These are phyloP conservation scores for Ganoderma resinaceum DNA, from an alignment of 1,284 basidiomycete species.

Conservation along the genomic window DNA sequence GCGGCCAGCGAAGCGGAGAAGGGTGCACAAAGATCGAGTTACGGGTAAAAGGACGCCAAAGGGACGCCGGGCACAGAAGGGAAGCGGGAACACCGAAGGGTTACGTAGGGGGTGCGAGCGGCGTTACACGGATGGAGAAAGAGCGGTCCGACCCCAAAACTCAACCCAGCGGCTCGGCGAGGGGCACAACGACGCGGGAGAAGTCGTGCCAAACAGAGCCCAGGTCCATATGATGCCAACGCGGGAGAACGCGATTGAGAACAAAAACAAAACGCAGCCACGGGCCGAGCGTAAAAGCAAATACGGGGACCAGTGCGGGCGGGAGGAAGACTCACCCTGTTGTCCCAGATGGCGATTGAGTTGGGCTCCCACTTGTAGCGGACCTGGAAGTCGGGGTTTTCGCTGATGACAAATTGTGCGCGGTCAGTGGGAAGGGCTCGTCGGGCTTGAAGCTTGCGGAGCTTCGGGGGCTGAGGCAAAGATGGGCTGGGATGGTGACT, in stretches of 20 bases:
- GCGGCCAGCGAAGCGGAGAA: not conserved
- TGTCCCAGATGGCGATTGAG: conserved; percentile 78
- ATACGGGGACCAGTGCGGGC: not conserved
- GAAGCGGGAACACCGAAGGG: not conserved
- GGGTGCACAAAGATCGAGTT: not conserved
- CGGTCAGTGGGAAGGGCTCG: conserved; percentile 15
- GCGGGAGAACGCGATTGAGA: not conserved
- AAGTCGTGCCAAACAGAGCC: not conserved
- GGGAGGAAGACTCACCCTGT: conserved; percentile 54
- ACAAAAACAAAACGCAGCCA: not conserved
- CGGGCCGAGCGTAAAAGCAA: not conserved
- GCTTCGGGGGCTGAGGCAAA: conserved; percentile 2
- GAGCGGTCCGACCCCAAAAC: conserved; percentile 3
- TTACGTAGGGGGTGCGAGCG: conserved; percentile 3
- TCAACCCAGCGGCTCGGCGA: not conserved
- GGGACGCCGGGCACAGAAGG: not conserved
- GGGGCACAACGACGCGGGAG: conserved; percentile 7
- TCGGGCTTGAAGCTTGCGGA: conserved; percentile 9
- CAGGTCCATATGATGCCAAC: not conserved
- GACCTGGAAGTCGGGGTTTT: conserved; percentile 76
- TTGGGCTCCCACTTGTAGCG: conserved; percentile 76
- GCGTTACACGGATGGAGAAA: conserved; percentile 8
- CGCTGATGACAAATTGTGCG: conserved; percentile 37
- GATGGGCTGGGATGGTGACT: conserved; percentile 11
- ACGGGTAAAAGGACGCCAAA: not conserved